phyloP scores from a whole-genome alignment of 164 flowering plant genomes.

The Chimonanthus praecox region DNA sequence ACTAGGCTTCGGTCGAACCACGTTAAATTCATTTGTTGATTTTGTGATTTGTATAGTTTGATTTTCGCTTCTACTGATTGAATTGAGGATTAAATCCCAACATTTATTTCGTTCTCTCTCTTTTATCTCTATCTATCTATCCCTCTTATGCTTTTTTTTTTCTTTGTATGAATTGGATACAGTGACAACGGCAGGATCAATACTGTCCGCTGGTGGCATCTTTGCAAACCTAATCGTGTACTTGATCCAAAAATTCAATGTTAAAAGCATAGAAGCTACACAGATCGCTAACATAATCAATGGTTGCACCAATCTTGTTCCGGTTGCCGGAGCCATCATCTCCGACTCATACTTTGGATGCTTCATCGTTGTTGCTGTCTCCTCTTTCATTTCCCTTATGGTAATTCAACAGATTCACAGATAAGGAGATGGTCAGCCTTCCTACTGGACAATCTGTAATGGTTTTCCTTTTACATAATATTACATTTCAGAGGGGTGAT shows the following conservation, averaged over 20 bases:
- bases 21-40: slow-evolving; percentile 5
- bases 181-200: no score
- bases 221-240: slow-evolving; percentile 36
- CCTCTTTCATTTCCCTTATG: slow-evolving; percentile 1
- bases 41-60: slow-evolving; percentile 15
- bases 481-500: no score
- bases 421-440: no score
- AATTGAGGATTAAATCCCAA: no score
- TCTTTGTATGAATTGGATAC: no score
- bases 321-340: slow-evolving; percentile 4
- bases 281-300: slow-evolving; percentile 26
- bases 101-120: no score
- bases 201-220: slow-evolving; percentile 28
- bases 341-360: slow-evolving; percentile 2
- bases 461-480: no score
- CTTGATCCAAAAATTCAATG: slow-evolving; percentile 35
- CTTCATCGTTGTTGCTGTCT: not conserved
- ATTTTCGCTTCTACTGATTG: no score
- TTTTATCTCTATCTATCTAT: no score
- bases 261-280: slow-evolving; percentile 45
- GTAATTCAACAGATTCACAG: not conserved
- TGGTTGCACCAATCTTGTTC: not conserved
- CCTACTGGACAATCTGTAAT: no score
- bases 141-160: no score
- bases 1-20: not conserved